Base-by-base conservation (phyloP, 192 early-diverging fungal genomes). In the Podochytrium sp. region DNA sequence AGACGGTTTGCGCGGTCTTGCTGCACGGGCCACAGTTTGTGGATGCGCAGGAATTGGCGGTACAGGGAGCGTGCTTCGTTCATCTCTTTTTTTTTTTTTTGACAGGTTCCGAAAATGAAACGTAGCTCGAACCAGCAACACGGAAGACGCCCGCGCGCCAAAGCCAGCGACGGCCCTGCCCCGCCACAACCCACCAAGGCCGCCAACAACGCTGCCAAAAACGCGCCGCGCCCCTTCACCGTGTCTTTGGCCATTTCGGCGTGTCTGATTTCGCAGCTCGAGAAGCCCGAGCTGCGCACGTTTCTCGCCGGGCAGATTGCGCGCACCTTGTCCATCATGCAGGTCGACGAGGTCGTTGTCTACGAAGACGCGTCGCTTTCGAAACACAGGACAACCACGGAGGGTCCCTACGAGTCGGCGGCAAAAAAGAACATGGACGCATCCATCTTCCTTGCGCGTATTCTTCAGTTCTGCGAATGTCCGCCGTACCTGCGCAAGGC, bases 291-390 rank as follows among this genome's bases (percentile, higher is more conserved):
- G 64, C 66, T 92, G 52, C 85, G 87, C 69, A 92, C 91, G 1
- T 88, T 87, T 67, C 76, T 90, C n/a, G 91, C 87, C 7, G 91
- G 91, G 55, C 88, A 92, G 81, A 84, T 92, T 33, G 89, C 84
- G 23, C 83, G 91, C 51, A 74, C 81, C 2, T 78, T 85, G 25
- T 78, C 84, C 27, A 71, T 92, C 34, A 84, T 83, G 65, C 82
- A 85, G 63, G 85, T 92, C 2, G 91, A 92, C 69, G 91, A 92
- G 78, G 78, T 92, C 12, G 79, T 92, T 14, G 84, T 92, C 33
- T 92, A 89, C 55, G 82, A 87, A 67, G 88, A 89, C 53, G 79
- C 83, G 5, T 65, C 76, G 23, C 16, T 35, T 1, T 1, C 57
- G 35, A 76, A 16, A 51, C 55, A n/a, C 66, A n/a, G n/a, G n/a